Evolutionary conservation across 2,329 filamentous ascomycete genomes (phyloP).

Genomic region (Exserohilum rostratum): DNA sequence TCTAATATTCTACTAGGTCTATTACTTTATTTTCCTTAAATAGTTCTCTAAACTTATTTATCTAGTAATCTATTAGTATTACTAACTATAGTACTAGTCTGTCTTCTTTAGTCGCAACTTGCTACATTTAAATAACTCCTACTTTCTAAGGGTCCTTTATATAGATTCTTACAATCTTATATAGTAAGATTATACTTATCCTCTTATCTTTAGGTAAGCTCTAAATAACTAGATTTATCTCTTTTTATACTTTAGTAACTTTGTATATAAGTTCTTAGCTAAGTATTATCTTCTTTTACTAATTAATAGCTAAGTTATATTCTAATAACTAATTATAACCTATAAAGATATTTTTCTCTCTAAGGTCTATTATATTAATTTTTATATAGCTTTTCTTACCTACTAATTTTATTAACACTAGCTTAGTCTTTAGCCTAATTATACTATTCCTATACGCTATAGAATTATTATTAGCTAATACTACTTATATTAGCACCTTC

Average conservation of each 20-base stretch:
- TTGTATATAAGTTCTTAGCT: background rate
- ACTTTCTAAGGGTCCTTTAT: background rate
- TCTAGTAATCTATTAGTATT: background rate
- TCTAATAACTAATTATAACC: background rate
- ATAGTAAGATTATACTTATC: background rate
- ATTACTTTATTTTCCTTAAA: background rate
- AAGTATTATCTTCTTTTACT: background rate
- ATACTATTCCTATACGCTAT: background rate
- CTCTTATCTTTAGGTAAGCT: background rate
- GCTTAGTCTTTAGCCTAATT: background rate
- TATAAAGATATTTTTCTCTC: background rate
- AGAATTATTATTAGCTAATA: background rate
- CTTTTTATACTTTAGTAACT: background rate
- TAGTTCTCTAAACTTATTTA: background rate
- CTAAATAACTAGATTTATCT: background rate
- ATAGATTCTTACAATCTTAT: background rate
- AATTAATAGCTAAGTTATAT: background rate
- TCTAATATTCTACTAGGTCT: background rate
- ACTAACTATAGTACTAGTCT: background rate
- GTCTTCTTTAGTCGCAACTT: background rate
- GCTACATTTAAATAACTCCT: background rate
- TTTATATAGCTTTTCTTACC: background rate
- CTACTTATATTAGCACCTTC: background rate
- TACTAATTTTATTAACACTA: background rate
- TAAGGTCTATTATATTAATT: background rate